A percentile compares a stretch with the other conserved stretches of the same genome.
These are phyloP conservation scores for Trichopus zeylanicus DNA, from an alignment of 116 monocot species.

Conservation along the genomic window DNA sequence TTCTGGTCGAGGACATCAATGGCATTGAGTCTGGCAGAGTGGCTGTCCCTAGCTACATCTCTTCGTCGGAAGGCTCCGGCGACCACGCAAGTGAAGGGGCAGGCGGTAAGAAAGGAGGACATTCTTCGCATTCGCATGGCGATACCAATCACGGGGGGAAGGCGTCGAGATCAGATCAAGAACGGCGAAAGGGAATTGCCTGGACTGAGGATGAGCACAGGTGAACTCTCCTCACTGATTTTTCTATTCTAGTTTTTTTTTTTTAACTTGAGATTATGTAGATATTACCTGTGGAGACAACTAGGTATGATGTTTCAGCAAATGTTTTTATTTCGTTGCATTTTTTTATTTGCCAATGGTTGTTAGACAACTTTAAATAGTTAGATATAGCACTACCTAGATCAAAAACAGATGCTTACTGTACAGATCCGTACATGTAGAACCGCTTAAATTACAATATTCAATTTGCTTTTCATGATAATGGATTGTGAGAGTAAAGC, in stretches of 20 bases:
- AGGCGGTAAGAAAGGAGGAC: constrained; percentile 15
- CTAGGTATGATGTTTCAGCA: not conserved
- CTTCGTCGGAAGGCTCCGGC: constrained; percentile 22
- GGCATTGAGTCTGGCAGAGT: constrained; percentile 57
- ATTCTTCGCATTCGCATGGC: constrained; percentile 13
- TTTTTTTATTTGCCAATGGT: not conserved
- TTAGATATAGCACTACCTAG: not conserved
- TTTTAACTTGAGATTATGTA: not conserved
- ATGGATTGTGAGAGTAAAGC: not conserved
- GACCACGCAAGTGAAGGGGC: constrained; percentile 21
- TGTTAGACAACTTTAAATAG: not conserved
- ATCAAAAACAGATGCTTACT: not conserved
- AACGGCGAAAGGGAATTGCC: constrained; percentile 73
- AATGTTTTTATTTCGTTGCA: not conserved
- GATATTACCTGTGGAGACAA: not conserved
- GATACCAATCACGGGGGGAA: constrained; percentile 26
- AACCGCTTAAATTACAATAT: not conserved
- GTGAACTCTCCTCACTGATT: constrained; percentile 29
- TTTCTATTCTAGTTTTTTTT: not conserved
- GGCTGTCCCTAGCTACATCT: constrained; percentile 46
- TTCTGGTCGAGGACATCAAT: constrained; percentile 58
- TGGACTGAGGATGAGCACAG: constrained; percentile 98
- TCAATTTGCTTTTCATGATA: not conserved
- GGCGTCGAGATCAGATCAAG: constrained; percentile 54
- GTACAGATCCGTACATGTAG: not conserved